phyloP scores from a whole-genome alignment of 176 grass and related monocot species.

The Pontederia crassipes region DNA sequence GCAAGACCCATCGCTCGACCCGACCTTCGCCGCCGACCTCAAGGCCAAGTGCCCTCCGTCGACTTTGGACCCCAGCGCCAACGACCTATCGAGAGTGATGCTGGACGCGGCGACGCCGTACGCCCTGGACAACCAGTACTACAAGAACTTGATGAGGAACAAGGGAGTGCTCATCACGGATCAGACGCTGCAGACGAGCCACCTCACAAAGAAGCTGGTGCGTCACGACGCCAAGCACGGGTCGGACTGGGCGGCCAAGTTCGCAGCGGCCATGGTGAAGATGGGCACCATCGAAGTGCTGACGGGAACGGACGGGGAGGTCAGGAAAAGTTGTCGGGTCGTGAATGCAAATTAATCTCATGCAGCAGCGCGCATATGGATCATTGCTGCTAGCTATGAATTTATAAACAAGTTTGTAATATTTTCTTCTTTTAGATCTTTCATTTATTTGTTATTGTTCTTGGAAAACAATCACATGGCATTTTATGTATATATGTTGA shows the following conservation, averaged over 20 bases:
- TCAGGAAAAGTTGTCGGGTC: constrained; percentile 28
- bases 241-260: constrained; percentile 9
- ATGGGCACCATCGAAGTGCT: constrained; percentile 24
- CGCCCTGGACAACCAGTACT: constrained; percentile 38
- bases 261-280: neutral
- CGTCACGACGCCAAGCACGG: constrained; percentile 1
- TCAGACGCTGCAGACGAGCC: constrained; percentile 13
- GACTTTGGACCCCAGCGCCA: constrained; percentile 9
- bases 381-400: too few relatives aligned
- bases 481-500: too few relatives aligned
- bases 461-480: too few relatives aligned
- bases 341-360: constrained; percentile 3
- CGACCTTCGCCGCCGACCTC: constrained; percentile 7
- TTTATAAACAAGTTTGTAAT: too few relatives aligned
- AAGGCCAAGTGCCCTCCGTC: constrained; percentile 29
- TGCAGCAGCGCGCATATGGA: too few relatives aligned
- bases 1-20: constrained; percentile 24
- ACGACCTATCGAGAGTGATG: constrained; percentile 29
- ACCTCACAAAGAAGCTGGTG: constrained; percentile 12
- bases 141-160: constrained; percentile 28
- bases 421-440: too few relatives aligned
- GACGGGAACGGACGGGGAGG: constrained; percentile 30
- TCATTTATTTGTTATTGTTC: too few relatives aligned
- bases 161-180: constrained; percentile 29
- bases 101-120: constrained; percentile 31